Percentiles rank a stretch among this genome's conserved stretches.
phyloP scores from a whole-genome alignment of 257 asterid species.

The Gentiana dahurica region DNA sequence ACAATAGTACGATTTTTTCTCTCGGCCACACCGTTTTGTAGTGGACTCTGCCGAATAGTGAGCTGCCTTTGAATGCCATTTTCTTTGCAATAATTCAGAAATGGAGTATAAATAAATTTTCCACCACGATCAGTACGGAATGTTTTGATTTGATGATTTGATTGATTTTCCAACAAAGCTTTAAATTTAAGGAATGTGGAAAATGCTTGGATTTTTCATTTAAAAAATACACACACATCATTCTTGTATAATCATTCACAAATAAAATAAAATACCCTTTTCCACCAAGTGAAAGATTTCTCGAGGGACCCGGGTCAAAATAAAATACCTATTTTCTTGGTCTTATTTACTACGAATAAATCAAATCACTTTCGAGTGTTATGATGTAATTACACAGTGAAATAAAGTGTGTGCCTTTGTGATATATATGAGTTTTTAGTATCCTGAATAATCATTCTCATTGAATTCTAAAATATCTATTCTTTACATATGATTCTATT shows the following conservation, averaged over 20 bases:
- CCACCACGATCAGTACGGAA: conserved; percentile 3
- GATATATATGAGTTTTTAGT: too few species aligned
- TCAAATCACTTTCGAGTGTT: too few species aligned
- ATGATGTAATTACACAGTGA: too few species aligned
- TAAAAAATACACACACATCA: not conserved
- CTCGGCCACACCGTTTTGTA: conserved; percentile 1
- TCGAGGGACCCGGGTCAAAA: not conserved
- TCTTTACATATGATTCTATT: too few species aligned
- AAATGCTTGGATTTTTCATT: not conserved
- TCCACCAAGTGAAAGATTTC: not conserved
- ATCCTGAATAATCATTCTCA: too few species aligned
- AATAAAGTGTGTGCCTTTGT: too few species aligned
- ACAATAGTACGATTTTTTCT: conserved; percentile 1
- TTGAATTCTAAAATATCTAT: too few species aligned
- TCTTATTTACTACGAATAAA: too few species aligned
- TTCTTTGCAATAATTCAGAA: not conserved
- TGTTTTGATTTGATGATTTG: not conserved
- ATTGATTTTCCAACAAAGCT: not conserved
- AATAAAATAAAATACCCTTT: not conserved
- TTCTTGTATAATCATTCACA: not conserved
- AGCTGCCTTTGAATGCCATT: conserved; percentile 1
- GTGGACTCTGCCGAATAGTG: not conserved
- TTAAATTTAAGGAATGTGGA: not conserved
- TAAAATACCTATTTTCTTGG: too few species aligned
- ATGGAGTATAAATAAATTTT: not conserved